A percentile compares a stretch with the other conserved stretches of the same genome.
Conservation (phyloP, 148 eudicot species). For the Fallopia convolvulus region DNA sequence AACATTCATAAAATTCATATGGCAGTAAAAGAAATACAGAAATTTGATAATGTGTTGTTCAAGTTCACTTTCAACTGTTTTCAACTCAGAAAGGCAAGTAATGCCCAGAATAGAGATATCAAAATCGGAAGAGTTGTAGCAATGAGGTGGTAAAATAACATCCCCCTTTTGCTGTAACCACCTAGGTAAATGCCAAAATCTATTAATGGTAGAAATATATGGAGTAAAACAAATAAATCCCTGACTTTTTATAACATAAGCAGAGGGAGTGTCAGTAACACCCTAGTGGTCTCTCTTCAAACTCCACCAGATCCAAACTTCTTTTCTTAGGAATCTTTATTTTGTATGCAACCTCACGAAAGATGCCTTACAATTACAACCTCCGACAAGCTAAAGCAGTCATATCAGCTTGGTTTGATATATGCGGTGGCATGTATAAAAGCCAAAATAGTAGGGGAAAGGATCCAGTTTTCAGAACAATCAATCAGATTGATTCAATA, state of each 20-base stretch:
- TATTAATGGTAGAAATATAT: neutral
- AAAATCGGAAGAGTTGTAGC: neutral
- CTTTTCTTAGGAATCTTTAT: neutral
- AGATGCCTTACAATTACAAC: neutral
- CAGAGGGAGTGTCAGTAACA: neutral
- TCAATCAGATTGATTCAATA: neutral
- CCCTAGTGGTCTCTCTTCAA: neutral
- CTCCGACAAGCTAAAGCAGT: neutral
- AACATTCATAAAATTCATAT: neutral
- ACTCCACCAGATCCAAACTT: neutral
- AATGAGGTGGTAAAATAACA: neutral
- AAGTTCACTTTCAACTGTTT: neutral
- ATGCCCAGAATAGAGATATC: neutral
- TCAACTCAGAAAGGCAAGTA: neutral
- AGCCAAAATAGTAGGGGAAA: neutral
- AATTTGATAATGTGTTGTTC: neutral
- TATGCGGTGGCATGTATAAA: neutral
- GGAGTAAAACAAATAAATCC: neutral
- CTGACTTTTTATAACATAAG: neutral
- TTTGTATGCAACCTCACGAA: neutral
- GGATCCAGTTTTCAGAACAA: neutral
- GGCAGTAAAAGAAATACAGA: neutral
- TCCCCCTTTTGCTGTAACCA: neutral
- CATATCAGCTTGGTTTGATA: neutral
- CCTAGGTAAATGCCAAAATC: neutral